Percentiles rank a stretch among this genome's conserved stretches.
Evolutionary conservation across 2,329 filamentous ascomycete species (phyloP).

Genomic region (Fusarium albidum): DNA sequence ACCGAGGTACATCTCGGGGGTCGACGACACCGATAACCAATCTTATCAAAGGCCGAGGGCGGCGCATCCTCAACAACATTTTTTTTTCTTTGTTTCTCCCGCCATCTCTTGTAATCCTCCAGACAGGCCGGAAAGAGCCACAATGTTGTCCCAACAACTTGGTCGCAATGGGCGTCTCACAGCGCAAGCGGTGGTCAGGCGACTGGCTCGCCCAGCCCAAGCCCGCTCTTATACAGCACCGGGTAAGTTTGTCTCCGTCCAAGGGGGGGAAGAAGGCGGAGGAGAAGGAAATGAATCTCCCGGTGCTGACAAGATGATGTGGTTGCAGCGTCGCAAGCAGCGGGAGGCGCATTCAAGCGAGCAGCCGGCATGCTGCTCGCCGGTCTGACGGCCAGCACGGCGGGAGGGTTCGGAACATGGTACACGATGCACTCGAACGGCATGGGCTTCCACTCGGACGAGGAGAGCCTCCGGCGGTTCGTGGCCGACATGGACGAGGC

Average conservation of each 20-base stretch:
- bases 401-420: constrained; percentile 48
- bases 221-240: constrained; percentile 40
- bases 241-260: constrained; percentile 30
- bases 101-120: constrained; percentile 3
- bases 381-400: constrained; percentile 42
- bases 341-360: constrained; percentile 34
- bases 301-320: constrained; percentile 21
- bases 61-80: constrained; percentile 9
- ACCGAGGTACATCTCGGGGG: constrained; percentile 36
- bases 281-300: constrained; percentile 1
- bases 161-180: constrained; percentile 37
- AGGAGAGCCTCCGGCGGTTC: constrained; percentile 76
- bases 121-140: background rate
- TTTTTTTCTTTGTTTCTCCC: constrained; percentile 1
- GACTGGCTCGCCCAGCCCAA: constrained; percentile 26
- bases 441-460: constrained; percentile 62
- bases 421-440: constrained; percentile 46
- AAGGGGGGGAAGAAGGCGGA: constrained; percentile 3
- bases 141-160: constrained; percentile 38
- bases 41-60: constrained; percentile 22
- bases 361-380: constrained; percentile 39
- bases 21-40: constrained; percentile 24
- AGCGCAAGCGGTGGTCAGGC: constrained; percentile 34
- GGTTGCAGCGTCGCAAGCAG: constrained; percentile 23
- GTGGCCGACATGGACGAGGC: constrained; percentile 61